Percentiles rank a stretch among this genome's conserved stretches.
These are phyloP conservation scores for Lactarius quietus DNA, from an alignment of 768 basidiomycete species.

Conservation along the genomic window DNA sequence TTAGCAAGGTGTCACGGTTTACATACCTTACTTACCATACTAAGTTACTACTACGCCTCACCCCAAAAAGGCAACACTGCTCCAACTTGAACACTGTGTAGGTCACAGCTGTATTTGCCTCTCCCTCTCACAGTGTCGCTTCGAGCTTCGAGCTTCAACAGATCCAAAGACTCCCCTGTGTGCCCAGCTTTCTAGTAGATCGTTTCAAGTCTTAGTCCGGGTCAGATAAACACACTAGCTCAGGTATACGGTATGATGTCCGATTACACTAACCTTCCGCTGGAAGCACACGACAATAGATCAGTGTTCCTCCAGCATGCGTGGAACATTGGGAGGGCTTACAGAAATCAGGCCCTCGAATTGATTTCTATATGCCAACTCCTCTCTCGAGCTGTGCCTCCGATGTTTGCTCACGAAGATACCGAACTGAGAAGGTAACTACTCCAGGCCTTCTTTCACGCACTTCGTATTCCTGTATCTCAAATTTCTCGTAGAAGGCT, in stretches of 20 bases:
- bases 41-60: too few relatives aligned
- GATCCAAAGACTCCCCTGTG: too few relatives aligned
- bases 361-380: background rate
- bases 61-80: too few relatives aligned
- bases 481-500: background rate
- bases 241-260: background rate
- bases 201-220: too few relatives aligned
- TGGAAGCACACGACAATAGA: background rate
- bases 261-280: background rate
- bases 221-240: background rate
- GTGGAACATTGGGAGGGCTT: background rate
- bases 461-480: background rate
- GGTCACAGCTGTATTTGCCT: too few relatives aligned
- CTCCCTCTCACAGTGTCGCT: too few relatives aligned
- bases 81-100: too few relatives aligned
- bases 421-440: background rate
- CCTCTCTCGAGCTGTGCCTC: background rate
- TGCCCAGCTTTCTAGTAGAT: too few relatives aligned
- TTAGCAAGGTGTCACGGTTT: too few relatives aligned
- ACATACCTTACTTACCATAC: too few relatives aligned
- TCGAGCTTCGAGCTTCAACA: too few relatives aligned
- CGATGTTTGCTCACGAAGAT: background rate
- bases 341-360: background rate
- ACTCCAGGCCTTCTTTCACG: background rate
- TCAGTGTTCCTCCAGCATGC: background rate